A percentile compares a stretch with the other conserved stretches of the same genome.
phyloP scores from a whole-genome alignment of 192 early-diverging fungal genomes.

The Mortierella claussenii region DNA sequence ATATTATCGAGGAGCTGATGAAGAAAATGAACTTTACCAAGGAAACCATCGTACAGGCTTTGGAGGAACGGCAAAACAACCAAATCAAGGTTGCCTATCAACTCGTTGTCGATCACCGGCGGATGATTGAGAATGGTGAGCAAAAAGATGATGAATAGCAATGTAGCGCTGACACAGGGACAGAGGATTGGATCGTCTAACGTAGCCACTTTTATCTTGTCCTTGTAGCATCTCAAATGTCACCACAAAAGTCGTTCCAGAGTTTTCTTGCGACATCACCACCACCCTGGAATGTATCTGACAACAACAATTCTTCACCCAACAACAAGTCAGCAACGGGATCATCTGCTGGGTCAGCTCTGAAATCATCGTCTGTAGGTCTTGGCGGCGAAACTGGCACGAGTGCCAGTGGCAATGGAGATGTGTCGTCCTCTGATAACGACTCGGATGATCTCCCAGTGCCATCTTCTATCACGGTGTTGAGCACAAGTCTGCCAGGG shows the following conservation, averaged over 20 bases:
- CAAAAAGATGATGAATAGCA: background rate
- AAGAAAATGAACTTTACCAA: slow-evolving; percentile 80
- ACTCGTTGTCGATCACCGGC: slow-evolving; percentile 87
- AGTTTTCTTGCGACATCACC: slow-evolving; percentile 74
- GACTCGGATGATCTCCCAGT: slow-evolving; percentile 38
- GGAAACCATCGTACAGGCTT: slow-evolving; percentile 76
- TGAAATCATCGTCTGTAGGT: slow-evolving; percentile 33
- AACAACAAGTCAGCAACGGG: slow-evolving; percentile 27
- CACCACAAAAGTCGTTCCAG: slow-evolving; percentile 67
- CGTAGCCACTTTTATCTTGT: too few species aligned
- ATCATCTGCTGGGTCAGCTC: slow-evolving; percentile 39
- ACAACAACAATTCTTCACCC: slow-evolving; percentile 48
- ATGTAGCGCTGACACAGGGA: background rate
- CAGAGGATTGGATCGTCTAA: too few species aligned
- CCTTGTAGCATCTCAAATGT: slow-evolving; percentile 52
- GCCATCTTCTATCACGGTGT: slow-evolving; percentile 61
- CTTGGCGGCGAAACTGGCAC: too few species aligned
- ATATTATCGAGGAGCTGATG: slow-evolving; percentile 81
- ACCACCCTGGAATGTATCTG: slow-evolving; percentile 75
- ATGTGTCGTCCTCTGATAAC: background rate
- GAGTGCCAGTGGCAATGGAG: slow-evolving; percentile 5
- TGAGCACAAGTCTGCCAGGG: slow-evolving; percentile 57
- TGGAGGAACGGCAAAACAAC: slow-evolving; percentile 89
- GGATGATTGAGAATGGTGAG: slow-evolving; percentile 70
- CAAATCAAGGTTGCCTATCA: slow-evolving; percentile 98